phyloP scores from a whole-genome alignment of 2,329 filamentous ascomycete species.

The Fusarium globosum region DNA sequence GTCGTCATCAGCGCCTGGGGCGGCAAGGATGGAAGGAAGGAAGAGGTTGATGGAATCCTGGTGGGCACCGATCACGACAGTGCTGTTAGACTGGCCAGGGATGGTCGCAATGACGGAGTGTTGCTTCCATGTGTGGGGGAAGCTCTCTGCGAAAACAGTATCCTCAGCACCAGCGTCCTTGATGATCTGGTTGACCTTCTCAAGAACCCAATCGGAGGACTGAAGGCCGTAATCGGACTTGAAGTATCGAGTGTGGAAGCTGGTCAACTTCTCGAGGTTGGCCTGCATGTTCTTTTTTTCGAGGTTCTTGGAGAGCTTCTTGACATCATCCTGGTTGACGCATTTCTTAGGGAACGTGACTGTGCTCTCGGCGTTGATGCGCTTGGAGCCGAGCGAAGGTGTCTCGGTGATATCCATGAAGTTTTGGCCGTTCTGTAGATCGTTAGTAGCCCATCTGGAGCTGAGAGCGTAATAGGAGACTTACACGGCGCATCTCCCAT shows the following conservation, averaged over 20 bases:
- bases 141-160: constrained; percentile 76
- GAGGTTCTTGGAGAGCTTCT: constrained; percentile 74
- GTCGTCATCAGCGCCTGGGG: constrained; percentile 95
- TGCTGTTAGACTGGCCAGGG: constrained; percentile 85
- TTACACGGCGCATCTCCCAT: constrained; percentile 86
- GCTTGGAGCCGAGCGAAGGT: constrained; percentile 64
- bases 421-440: constrained; percentile 78
- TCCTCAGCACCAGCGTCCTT: constrained; percentile 75
- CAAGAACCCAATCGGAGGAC: constrained; percentile 88
- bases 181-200: constrained; percentile 78
- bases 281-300: constrained; percentile 79
- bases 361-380: constrained; percentile 45
- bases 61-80: constrained; percentile 89
- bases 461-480: constrained; percentile 42
- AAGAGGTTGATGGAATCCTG: constrained; percentile 97
- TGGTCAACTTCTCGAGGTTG: constrained; percentile 81
- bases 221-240: constrained; percentile 81
- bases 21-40: constrained; percentile 82
- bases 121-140: constrained; percentile 88
- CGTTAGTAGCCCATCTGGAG: constrained; percentile 4
- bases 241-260: constrained; percentile 86
- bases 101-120: constrained; percentile 92
- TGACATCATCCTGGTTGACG: constrained; percentile 72
- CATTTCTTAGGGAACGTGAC: constrained; percentile 76
- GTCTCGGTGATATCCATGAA: constrained; percentile 96